Evolutionary conservation across 177 flowering plant species (phyloP).

Genomic region (Tripterygium wilfordii): DNA sequence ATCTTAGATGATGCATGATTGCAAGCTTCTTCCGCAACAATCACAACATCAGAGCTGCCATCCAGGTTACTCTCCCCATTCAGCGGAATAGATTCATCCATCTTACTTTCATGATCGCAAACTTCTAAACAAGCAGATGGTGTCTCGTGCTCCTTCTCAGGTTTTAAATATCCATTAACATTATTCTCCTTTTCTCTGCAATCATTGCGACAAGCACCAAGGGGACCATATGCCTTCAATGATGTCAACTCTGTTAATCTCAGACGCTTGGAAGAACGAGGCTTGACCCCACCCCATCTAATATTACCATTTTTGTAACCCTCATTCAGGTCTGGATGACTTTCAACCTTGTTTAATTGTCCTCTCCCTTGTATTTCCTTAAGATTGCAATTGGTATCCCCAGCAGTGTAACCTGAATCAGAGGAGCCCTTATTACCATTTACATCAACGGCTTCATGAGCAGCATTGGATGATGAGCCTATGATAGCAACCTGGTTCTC

Average conservation of each 20-base stretch:
- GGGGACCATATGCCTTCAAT: slow-evolving; percentile 17
- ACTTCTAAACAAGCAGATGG: slow-evolving; percentile 9
- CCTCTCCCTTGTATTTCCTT: slow-evolving; percentile 13
- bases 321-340: slow-evolving; percentile 27
- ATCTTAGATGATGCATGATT: too few relatives aligned
- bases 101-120: slow-evolving; percentile 8
- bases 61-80: slow-evolving; percentile 3
- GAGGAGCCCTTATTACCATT: slow-evolving; percentile 13
- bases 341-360: slow-evolving; percentile 20
- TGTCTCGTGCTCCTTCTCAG: too few relatives aligned
- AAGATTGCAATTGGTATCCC: slow-evolving; percentile 14
- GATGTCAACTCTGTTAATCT: slow-evolving; percentile 37
- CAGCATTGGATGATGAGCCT: slow-evolving; percentile 39
- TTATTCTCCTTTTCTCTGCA: too few relatives aligned
- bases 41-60: slow-evolving; percentile 13
- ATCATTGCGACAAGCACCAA: slow-evolving; percentile 13
- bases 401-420: slow-evolving; percentile 19
- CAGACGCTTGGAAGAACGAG: slow-evolving; percentile 69
- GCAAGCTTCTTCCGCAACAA: slow-evolving; percentile 3
- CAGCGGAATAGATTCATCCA: slow-evolving; percentile 5
- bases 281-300: slow-evolving; percentile 80
- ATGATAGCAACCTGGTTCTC: slow-evolving; percentile 19
- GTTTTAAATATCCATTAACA: too few relatives aligned
- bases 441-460: slow-evolving; percentile 17
- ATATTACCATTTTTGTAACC: slow-evolving; percentile 43